Evolutionary conservation across 176 grass and related monocot genomes (phyloP), one percentile per base, ranked within the genome.

Genomic region (Tillandsia fasciculata): DNA sequence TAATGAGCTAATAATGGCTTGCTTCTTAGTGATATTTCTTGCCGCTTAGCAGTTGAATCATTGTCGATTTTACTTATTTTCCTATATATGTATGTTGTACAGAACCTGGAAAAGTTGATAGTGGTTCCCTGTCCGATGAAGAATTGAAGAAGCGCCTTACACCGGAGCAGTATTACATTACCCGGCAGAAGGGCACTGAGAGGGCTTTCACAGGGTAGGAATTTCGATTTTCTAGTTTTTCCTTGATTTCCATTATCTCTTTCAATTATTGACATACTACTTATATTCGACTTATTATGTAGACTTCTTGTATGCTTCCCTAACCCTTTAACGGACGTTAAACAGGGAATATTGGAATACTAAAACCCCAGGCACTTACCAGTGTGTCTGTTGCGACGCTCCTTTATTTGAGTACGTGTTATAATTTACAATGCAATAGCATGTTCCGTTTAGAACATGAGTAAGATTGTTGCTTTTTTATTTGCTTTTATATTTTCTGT

Each of bases 161-260:
- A 29, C 64, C 77, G 53, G 85, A 96, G 72, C 88, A 96, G 8
- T 88, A 91, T 72, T 89, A 84, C 2, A 72, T 96, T 51, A 86
- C 88, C 79, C 83, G 78, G 15, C 71, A 88, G 20, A 96, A 96
- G 80, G 92, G 88, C 18, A 96, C 92, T 27, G 92, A 96, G 66
- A 91, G 88, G 64, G 78, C 92, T 70, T 96, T 91, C 64, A 96
- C 85, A 59, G 92, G 92, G 92, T 96, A 88, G 56, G 56, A 61
- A 61, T 61, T 61, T 20, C 23, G 56, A 61, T 9, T 61, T 57
- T 12, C 8, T 57, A 57, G 53, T 61, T 61, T 2, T 22, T 17
- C 54, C n/a, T 8, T 22, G 11, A 8, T 59, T 59, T 59, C 54
- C 9, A 9, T 15, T 8, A 61, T 0, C 56, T 10, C 56, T 9